phyloP scores from a whole-genome alignment of 1,284 basidiomycete species.

The Tylopilus sp. region DNA sequence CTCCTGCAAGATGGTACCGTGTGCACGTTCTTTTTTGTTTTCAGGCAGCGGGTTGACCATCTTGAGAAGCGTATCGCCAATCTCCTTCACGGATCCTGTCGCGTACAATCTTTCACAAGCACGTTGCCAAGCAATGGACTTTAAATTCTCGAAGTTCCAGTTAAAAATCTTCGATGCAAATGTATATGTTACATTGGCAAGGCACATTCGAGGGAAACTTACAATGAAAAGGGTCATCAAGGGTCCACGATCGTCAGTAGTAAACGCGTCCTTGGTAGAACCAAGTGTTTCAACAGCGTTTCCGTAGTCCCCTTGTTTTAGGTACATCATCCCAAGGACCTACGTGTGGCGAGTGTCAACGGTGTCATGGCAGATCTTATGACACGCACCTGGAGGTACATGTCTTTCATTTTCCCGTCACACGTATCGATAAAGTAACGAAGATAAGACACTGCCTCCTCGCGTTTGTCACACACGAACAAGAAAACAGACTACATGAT shows the following conservation, averaged over 20 bases:
- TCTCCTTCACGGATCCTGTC: background rate
- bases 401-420: background rate
- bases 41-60: background rate
- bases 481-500: background rate
- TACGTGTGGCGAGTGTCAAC: background rate
- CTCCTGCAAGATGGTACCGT: conserved; percentile 28
- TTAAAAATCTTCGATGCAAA: conserved; percentile 20
- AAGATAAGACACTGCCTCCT: background rate
- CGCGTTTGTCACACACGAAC: background rate
- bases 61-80: background rate
- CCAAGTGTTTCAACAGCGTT: background rate
- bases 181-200: background rate
- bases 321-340: background rate
- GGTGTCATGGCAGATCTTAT: background rate
- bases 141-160: conserved; percentile 9
- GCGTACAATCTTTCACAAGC: background rate
- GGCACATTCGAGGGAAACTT: background rate
- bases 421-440: background rate
- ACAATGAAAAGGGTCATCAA: conserved; percentile 2
- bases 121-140: conserved; percentile 13
- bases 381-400: background rate
- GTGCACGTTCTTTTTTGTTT: conserved; percentile 19
- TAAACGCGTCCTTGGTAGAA: background rate
- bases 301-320: background rate
- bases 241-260: background rate